Conservation (phyloP, 2,329 filamentous ascomycete species). For the Cladosporium sp. region DNA sequence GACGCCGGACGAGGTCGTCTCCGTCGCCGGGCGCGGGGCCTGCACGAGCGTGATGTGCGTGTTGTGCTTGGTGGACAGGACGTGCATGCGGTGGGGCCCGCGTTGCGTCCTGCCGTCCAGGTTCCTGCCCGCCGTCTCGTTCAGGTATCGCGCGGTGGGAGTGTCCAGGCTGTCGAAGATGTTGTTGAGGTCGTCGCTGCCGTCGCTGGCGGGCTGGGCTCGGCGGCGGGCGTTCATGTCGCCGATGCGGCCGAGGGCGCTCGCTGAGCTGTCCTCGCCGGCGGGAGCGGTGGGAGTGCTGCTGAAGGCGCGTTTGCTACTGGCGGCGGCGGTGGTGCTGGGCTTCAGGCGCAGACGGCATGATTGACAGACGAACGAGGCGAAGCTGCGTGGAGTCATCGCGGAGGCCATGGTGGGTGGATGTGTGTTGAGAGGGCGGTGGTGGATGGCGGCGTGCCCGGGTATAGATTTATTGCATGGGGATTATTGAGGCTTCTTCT, state of each 20-base stretch:
- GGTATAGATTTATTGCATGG: too few species aligned
- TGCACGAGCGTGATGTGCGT: slow-evolving; percentile 87
- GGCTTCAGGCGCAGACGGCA: slow-evolving; percentile 32
- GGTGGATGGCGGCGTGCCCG: neutral
- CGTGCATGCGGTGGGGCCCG: slow-evolving; percentile 74
- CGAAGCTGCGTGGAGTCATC: slow-evolving; percentile 25
- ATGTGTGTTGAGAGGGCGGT: neutral
- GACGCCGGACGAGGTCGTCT: slow-evolving; percentile 25
- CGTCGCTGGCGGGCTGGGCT: neutral
- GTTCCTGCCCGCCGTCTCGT: slow-evolving; percentile 1
- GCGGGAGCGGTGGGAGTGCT: slow-evolving; percentile 21
- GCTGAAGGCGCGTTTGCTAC: slow-evolving; percentile 27
- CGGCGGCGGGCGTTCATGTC: slow-evolving; percentile 4
- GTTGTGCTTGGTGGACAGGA: slow-evolving; percentile 89
- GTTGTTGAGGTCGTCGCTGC: neutral
- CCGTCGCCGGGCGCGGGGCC: slow-evolving; percentile 43
- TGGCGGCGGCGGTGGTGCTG: slow-evolving; percentile 21
- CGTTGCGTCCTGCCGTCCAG: slow-evolving; percentile 9
- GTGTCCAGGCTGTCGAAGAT: neutral
- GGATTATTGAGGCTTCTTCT: too few species aligned
- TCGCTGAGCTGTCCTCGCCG: neutral
- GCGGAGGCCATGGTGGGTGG: slow-evolving; percentile 19
- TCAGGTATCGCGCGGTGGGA: neutral
- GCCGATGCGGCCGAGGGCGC: slow-evolving; percentile 5
- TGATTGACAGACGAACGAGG: slow-evolving; percentile 34